Percentiles rank a stretch among this genome's conserved stretches.
Evolutionary conservation across 345 rosid genomes (phyloP).

Genomic region (Populus simonii): DNA sequence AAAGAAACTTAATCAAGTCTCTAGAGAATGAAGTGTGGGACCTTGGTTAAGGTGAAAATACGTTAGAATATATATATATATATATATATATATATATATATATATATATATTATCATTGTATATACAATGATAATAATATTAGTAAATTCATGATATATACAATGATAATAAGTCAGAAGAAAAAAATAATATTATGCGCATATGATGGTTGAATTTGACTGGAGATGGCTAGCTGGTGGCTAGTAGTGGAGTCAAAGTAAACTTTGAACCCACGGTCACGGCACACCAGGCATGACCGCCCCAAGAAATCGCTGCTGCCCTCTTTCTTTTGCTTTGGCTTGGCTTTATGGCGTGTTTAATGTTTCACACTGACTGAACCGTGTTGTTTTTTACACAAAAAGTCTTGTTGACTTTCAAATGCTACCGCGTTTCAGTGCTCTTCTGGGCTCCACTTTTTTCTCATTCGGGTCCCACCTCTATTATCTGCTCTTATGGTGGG

Average conservation of each 20-base stretch:
- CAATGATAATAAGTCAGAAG: background rate
- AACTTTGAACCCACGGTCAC: constrained; percentile 15
- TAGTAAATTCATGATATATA: too few species aligned
- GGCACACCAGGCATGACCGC: constrained; percentile 27
- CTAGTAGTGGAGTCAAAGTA: background rate
- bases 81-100: too few species aligned
- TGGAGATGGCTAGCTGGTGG: background rate
- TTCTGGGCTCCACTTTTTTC: background rate
- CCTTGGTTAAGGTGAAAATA: background rate
- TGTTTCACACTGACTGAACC: background rate
- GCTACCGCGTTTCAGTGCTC: background rate
- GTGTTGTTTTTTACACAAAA: background rate
- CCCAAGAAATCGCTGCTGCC: background rate
- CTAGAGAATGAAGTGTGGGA: background rate
- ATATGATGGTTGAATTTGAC: constrained; percentile 17
- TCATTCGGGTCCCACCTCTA: background rate
- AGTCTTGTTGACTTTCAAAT: background rate
- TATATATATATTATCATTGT: too few species aligned
- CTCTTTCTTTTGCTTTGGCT: background rate
- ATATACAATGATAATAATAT: too few species aligned
- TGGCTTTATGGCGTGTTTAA: background rate
- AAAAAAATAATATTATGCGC: background rate
- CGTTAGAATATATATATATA: background rate
- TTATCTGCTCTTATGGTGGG: background rate
- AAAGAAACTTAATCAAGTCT: too few species aligned